These are phyloP conservation scores for Puccinia horiana DNA, from an alignment of 1,284 basidiomycete genomes.

Conservation along the genomic window DNA sequence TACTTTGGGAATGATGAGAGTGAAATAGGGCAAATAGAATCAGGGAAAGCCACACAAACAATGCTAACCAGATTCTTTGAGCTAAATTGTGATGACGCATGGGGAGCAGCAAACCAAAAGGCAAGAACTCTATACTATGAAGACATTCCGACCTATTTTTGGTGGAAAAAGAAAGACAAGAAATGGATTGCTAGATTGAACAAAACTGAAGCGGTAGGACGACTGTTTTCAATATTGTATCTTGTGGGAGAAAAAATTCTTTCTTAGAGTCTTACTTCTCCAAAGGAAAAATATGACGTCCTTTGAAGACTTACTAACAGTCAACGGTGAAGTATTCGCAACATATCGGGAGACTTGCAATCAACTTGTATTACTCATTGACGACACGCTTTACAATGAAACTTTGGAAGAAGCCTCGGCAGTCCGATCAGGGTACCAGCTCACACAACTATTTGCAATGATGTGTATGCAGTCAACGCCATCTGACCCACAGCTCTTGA, in stretches of 20 bases:
- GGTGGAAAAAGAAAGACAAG: neutral
- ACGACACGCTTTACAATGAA: neutral
- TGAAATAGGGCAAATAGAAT: neutral
- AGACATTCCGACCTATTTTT: neutral
- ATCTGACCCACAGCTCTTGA: neutral
- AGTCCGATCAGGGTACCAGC: neutral
- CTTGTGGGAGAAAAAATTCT: neutral
- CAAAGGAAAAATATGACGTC: neutral
- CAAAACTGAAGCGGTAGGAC: neutral
- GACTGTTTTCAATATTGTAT: neutral
- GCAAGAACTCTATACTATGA: neutral
- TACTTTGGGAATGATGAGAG: neutral
- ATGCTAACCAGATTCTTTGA: conserved; percentile 18
- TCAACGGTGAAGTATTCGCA: neutral
- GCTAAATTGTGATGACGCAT: neutral
- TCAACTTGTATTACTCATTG: neutral
- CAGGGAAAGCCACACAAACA: neutral
- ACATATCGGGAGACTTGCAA: neutral
- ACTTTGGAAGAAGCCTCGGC: neutral
- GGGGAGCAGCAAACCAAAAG: neutral
- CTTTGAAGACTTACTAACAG: neutral
- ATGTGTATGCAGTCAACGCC: neutral
- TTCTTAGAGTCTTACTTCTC: neutral
- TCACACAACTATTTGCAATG: neutral
- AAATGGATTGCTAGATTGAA: neutral